Conservation (phyloP, 139 green algal species). For the Diplosphaera chodatii region DNA sequence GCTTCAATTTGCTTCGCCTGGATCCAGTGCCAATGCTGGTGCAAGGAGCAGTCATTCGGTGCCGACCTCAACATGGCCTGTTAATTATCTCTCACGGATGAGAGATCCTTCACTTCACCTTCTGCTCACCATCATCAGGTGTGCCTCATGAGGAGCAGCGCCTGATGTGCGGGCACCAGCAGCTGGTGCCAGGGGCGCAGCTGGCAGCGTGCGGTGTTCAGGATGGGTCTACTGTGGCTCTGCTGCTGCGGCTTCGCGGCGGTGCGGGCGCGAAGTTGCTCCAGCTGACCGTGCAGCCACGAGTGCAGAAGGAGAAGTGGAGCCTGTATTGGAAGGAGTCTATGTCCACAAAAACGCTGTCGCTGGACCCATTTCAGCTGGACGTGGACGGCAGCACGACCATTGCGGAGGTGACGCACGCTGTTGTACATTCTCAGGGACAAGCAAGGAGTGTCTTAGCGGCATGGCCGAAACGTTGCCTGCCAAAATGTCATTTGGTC, state of each 20-base stretch:
- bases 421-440: too few relatives aligned
- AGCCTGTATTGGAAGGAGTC: constrained; percentile 80
- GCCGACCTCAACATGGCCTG: too few relatives aligned
- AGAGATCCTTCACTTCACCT: neutral
- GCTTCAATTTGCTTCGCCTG: neutral
- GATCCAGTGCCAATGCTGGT: too few relatives aligned
- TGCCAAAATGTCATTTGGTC: too few relatives aligned
- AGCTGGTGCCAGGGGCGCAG: neutral
- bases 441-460: too few relatives aligned
- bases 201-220: neutral
- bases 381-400: neutral
- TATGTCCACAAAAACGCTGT: constrained; percentile 44
- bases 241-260: constrained; percentile 29
- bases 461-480: too few relatives aligned
- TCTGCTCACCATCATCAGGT: neutral
- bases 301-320: constrained; percentile 70
- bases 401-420: neutral
- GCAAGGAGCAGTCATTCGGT: too few relatives aligned
- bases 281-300: constrained; percentile 49
- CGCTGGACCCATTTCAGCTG: neutral
- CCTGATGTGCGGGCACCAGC: neutral
- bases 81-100: too few relatives aligned
- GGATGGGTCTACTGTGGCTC: neutral
- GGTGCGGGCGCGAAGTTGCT: constrained; percentile 12
- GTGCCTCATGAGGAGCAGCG: neutral